phyloP scores from a whole-genome alignment of 163 green algal species.

The Chlorella variabilis region DNA sequence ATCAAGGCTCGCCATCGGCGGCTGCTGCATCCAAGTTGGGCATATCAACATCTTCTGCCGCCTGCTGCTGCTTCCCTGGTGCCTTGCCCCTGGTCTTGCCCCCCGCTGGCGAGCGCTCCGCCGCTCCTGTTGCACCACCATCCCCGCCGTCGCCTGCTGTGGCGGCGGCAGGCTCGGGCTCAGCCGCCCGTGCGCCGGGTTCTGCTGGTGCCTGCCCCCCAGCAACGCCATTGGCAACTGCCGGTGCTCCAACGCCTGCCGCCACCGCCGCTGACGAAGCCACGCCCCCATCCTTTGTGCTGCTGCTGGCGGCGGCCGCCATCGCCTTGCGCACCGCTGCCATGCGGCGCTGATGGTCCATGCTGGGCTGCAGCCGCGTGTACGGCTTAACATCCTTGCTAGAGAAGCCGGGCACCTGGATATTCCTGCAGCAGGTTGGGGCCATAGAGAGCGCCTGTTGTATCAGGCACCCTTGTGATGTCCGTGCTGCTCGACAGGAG shows the following conservation, averaged over 20 bases:
- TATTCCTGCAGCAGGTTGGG: slow-evolving; percentile 38
- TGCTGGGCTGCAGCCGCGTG: slow-evolving; percentile 45
- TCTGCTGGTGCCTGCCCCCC: background rate
- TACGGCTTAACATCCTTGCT: slow-evolving; percentile 53
- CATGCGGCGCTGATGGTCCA: slow-evolving; percentile 52
- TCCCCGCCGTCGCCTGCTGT: background rate
- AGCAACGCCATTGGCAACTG: background rate
- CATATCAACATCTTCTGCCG: slow-evolving; percentile 35
- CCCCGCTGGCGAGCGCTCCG: too few relatives aligned
- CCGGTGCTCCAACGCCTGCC: background rate
- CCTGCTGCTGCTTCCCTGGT: slow-evolving; percentile 4
- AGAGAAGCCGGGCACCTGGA: slow-evolving; percentile 62
- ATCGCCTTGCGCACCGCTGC: slow-evolving; percentile 50
- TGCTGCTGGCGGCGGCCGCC: slow-evolving; percentile 1
- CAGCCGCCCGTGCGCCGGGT: background rate
- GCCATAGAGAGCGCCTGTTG: too few relatives aligned
- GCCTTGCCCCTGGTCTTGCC: background rate
- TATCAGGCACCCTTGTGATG: background rate
- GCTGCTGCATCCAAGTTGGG: background rate
- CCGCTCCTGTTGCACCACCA: background rate
- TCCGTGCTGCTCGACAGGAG: too few relatives aligned
- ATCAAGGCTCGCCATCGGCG: background rate
- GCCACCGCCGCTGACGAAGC: background rate
- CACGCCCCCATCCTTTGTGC: background rate
- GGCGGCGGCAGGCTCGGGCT: background rate